phyloP scores from a whole-genome alignment of 208 protist genomes.

The Crithidia mellificae region DNA sequence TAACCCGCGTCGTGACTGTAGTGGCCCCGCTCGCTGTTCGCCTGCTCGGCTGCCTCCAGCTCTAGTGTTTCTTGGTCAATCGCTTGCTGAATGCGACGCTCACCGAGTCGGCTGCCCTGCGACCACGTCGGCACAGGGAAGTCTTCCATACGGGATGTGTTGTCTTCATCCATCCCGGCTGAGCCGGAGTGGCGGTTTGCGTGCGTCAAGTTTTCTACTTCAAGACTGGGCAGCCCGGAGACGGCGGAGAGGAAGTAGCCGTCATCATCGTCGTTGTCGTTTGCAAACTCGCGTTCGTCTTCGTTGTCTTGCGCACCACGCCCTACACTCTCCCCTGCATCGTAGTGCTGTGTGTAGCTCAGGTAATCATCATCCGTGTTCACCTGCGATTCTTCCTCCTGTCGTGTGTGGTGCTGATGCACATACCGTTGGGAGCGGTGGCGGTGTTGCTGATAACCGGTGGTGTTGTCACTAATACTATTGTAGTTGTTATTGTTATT shows the following conservation, averaged over 20 bases:
- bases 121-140: constrained; percentile 13
- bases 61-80: constrained; percentile 4
- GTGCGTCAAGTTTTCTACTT: constrained; percentile 1
- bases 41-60: background rate
- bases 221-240: background rate
- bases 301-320: too few species aligned
- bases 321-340: too few species aligned
- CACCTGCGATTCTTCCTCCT: background rate
- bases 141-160: background rate
- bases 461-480: background rate
- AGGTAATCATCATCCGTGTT: background rate
- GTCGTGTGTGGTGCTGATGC: too few species aligned
- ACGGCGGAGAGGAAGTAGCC: constrained; percentile 1
- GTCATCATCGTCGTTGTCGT: background rate
- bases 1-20: background rate
- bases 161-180: background rate
- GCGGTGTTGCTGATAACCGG: background rate
- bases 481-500: too few species aligned
- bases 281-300: too few species aligned
- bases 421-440: constrained; percentile 5
- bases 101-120: constrained; percentile 3
- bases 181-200: background rate
- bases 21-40: too few species aligned
- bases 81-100: constrained; percentile 8
- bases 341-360: background rate